phyloP scores from a whole-genome alignment of 352 stramenopile species.

The Pythium diclinum region DNA sequence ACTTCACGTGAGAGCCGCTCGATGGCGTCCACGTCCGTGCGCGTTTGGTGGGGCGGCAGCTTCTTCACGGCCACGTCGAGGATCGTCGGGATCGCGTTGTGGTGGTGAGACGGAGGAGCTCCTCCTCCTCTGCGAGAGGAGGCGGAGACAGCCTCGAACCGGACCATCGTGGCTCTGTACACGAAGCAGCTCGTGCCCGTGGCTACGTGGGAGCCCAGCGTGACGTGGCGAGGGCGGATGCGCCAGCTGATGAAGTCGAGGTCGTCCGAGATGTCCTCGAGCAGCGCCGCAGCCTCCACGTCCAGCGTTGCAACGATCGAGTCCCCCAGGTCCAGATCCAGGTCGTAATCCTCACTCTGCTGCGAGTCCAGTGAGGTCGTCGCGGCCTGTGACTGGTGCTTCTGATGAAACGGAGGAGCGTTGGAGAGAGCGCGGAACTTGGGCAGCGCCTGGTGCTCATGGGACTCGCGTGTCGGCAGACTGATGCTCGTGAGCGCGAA shows the following conservation, averaged over 20 bases:
- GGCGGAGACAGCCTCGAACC: not conserved
- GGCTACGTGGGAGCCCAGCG: slow-evolving; percentile 1
- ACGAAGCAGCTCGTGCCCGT: slow-evolving; percentile 11
- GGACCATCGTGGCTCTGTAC: not conserved
- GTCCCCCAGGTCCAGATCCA: slow-evolving; percentile 3
- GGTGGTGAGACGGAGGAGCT: not conserved
- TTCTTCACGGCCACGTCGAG: slow-evolving; percentile 10
- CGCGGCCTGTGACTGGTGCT: not conserved
- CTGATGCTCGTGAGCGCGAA: slow-evolving; percentile 10
- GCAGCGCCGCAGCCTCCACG: slow-evolving; percentile 2
- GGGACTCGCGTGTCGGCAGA: slow-evolving; percentile 1
- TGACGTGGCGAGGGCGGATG: slow-evolving; percentile 1
- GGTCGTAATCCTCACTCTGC: not conserved
- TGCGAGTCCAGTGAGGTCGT: slow-evolving; percentile 2
- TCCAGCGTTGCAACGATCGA: slow-evolving; percentile 5
- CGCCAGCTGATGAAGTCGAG: slow-evolving; percentile 12
- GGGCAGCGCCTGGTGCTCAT: not conserved
- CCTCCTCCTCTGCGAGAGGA: not conserved
- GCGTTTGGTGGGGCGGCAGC: slow-evolving; percentile 10
- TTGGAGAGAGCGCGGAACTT: not conserved
- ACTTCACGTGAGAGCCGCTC: slow-evolving; percentile 43
- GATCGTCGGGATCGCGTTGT: not conserved
- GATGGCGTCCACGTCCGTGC: slow-evolving; percentile 9
- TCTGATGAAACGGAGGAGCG: not conserved
- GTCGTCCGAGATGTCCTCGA: slow-evolving; percentile 15